Evolutionary conservation across 2,329 filamentous ascomycete species (phyloP), one percentile per base, ranked within the genome.

Genomic region (Calonectria crousiana): DNA sequence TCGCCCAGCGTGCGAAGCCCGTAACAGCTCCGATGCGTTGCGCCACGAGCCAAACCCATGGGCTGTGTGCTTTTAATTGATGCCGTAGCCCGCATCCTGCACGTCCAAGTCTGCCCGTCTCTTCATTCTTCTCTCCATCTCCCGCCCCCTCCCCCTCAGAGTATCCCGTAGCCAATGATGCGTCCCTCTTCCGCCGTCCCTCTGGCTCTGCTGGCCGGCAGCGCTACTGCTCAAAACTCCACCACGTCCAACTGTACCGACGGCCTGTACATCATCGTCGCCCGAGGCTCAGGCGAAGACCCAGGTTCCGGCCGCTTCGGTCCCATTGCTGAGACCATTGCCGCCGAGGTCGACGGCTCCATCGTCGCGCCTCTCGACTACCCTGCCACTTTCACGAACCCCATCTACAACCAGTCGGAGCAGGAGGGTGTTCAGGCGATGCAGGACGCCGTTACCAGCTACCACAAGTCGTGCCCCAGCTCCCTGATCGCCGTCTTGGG

Each of bases 401-500:
- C 81, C 8, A 65, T 72, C 66, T 87, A 87, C 75, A 66, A 75
- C 9, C 74, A 72, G 6, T 87, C 86, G 1, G 85, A 85, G 71
- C 69, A 38, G n/a, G 78, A 79, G 6, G 86, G 86, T 34, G 79
- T 80, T 51, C 52, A 79, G 52, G 80, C 77, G 41, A 73, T 86
- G 79, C 83, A 79, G 23, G 53, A 78, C 34, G 77, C 79, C 62
- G 72, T 87, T 51, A 75, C 76, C 16, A 71, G 78, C 28, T 86
- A 87, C 73, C 76, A 78, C 75, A 64, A 78, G 36, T 78, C 78
- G 6, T 87, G 86, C 49, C 85, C 86, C 10, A 74, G 82, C n/a
- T 81, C 79, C 68, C 86, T 86, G 79, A 80, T 87, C 62, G 86
- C 84, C 6, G 75, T 87, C 36, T 62, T 87, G 56, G 86, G 86